Evolutionary conservation across 2,329 filamentous ascomycete species (phyloP), one percentile per base, ranked within the genome.

Genomic region (Incumbomyces delicatus): DNA sequence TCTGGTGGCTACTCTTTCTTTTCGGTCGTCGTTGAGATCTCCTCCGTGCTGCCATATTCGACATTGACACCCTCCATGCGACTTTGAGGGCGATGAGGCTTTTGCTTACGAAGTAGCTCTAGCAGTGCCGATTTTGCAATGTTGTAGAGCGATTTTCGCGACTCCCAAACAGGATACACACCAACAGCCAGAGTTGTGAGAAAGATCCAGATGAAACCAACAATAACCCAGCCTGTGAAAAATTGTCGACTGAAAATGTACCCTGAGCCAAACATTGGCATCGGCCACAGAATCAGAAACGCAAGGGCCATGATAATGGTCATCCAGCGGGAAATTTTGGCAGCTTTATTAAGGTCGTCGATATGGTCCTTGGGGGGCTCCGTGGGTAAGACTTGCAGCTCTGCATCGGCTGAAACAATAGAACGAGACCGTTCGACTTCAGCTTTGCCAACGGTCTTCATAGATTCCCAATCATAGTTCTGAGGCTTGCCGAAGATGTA

Each of bases 381-480:
- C 5, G 41, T 35, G 8, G 77, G 78, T 0, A 75, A 76, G 1
- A 81, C 67, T 27, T 27, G 22, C 1, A 76, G 69, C 55, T 87
- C 84, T 1, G 82, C 68, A 47, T 87, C 83, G 27, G 83, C 60
- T 6, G 12, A 14, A 7, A 33, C 41, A 20, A 46, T 35, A 37
- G 83, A 71, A 0, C 81, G 80, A 1, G 71, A 74, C 0, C 71
- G 72, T 0, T 81, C 77, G 16, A 88, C 68, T 41, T 88, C 85
- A 39, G 79, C 84, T 56, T 77, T 78, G 56, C 85, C 79, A 60
- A 95, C 94, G 1, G 71, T 72, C 58, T 78, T 76, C 88, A 95
- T 95, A 13, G 81, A 83, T 48, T 78, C 68, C 81, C 87, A 95
- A 70, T 95, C 84, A 65, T 95, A 95, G 56, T 85, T 81, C 48